Conservation (phyloP, 2,329 filamentous ascomycete genomes). For the Xylariomycetidae sp. region DNA sequence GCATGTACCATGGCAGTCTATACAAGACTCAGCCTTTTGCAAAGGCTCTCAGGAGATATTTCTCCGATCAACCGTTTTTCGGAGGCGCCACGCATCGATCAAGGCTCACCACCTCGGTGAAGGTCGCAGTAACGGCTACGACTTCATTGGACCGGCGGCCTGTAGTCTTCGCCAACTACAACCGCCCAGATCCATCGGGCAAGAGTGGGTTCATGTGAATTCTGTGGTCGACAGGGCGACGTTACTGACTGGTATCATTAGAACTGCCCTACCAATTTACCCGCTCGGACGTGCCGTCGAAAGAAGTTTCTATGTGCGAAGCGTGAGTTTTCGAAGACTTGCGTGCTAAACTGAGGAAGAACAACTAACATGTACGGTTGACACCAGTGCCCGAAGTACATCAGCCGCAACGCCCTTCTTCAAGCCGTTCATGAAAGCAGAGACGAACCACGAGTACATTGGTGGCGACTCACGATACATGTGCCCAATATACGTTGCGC, state of each 20-base stretch:
- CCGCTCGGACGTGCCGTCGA: constrained; percentile 21
- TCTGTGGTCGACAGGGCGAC: background rate
- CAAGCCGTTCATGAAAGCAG: constrained; percentile 23
- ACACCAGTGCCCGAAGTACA: constrained; percentile 24
- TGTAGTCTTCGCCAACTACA: constrained; percentile 29
- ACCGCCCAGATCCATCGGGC: constrained; percentile 20
- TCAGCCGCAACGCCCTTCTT: constrained; percentile 26
- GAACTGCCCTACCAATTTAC: constrained; percentile 23
- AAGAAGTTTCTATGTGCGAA: constrained; percentile 27
- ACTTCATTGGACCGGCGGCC: constrained; percentile 16
- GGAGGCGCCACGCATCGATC: constrained; percentile 22
- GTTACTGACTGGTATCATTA: constrained; percentile 7
- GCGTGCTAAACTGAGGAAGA: constrained; percentile 1
- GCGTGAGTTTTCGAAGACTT: constrained; percentile 17
- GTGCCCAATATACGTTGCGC: constrained; percentile 21
- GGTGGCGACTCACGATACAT: constrained; percentile 18
- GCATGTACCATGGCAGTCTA: constrained; percentile 26
- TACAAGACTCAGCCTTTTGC: constrained; percentile 27
- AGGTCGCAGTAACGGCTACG: constrained; percentile 25
- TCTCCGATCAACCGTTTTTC: constrained; percentile 27
- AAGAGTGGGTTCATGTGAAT: constrained; percentile 16
- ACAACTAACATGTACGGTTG: background rate
- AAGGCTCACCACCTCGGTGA: constrained; percentile 17
- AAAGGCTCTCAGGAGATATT: constrained; percentile 20
- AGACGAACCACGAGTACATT: constrained; percentile 19